Evolutionary conservation across 2,329 filamentous ascomycete genomes (phyloP).

Genomic region (Laburnicola sp.): DNA sequence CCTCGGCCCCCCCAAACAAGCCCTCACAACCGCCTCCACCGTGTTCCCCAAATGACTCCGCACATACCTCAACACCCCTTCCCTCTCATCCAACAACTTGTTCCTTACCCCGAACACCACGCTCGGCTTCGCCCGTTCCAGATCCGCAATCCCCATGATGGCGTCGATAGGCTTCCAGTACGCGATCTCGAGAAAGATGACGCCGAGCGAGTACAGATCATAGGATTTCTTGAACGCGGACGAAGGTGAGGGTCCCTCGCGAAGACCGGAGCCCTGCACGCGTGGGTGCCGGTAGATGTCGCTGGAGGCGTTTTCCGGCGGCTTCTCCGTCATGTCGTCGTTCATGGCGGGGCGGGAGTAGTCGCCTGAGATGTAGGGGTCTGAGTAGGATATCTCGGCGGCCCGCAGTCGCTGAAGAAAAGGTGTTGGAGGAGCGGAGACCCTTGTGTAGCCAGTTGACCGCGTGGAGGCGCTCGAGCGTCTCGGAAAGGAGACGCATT

Average conservation of each 20-base stretch:
- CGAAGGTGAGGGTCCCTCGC: conserved; percentile 16
- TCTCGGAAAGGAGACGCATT: conserved; percentile 57
- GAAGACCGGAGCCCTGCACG: conserved; percentile 45
- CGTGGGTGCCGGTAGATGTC: conserved; percentile 58
- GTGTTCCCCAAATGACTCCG: conserved; percentile 31
- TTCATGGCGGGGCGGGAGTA: conserved; percentile 56
- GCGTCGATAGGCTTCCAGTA: conserved; percentile 55
- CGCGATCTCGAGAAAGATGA: conserved; percentile 59
- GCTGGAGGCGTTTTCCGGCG: conserved; percentile 49
- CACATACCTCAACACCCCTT: conserved; percentile 27
- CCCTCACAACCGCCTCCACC: conserved; percentile 29
- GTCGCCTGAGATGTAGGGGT: conserved; percentile 57
- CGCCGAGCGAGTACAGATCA: conserved; percentile 58
- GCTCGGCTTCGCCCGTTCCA: conserved; percentile 43
- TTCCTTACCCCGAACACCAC: conserved; percentile 44
- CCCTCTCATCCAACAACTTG: conserved; percentile 25
- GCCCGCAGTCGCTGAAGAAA: conserved; percentile 49
- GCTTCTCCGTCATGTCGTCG: conserved; percentile 57
- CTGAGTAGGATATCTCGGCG: conserved; percentile 42
- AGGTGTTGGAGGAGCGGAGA: conserved; percentile 57
- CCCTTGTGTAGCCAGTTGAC: conserved; percentile 64
- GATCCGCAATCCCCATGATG: conserved; percentile 48
- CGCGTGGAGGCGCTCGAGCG: conserved; percentile 58
- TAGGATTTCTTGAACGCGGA: conserved; percentile 52
- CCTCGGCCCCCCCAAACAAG: conserved; percentile 35